phyloP scores from a whole-genome alignment of 2,329 filamentous ascomycete genomes.

The Meredithiella fracta region DNA sequence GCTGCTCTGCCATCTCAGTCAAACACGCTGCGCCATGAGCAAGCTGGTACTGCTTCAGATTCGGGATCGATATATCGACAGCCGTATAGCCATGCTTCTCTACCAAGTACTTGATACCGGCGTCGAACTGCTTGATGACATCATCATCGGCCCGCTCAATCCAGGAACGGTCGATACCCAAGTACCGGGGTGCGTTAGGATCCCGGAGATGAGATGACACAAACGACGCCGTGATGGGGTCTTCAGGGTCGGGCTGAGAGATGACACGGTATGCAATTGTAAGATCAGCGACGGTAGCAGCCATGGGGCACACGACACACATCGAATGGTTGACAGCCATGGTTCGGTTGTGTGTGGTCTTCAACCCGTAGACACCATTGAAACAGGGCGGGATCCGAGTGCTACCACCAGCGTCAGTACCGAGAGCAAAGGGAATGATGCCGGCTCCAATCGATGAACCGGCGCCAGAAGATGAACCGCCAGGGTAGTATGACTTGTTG shows the following conservation, averaged over 20 bases:
- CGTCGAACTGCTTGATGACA: constrained; percentile 46
- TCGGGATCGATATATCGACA: constrained; percentile 49
- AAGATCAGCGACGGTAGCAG: constrained; percentile 59
- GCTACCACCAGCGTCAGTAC: constrained; percentile 61
- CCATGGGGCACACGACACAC: constrained; percentile 57
- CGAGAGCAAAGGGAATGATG: constrained; percentile 57
- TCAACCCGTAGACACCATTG: constrained; percentile 69
- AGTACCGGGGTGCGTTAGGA: constrained; percentile 35
- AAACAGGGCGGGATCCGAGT: constrained; percentile 58
- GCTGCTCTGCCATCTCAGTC: constrained; percentile 43
- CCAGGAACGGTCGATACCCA: constrained; percentile 51
- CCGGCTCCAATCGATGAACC: constrained; percentile 55
- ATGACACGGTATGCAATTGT: constrained; percentile 70
- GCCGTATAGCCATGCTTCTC: constrained; percentile 31
- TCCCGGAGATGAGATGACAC: constrained; percentile 34
- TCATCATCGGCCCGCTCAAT: constrained; percentile 36
- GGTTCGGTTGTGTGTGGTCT: constrained; percentile 58
- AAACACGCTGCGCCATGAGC: constrained; percentile 68
- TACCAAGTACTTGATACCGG: constrained; percentile 40
- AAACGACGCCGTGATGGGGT: constrained; percentile 46
- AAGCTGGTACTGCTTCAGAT: constrained; percentile 52
- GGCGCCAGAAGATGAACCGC: constrained; percentile 64
- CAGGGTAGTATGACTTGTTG: constrained; percentile 60
- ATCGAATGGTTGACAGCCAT: constrained; percentile 37
- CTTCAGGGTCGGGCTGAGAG: constrained; percentile 50